phyloP scores from a whole-genome alignment of 169 alveolate genomes.

The Babesia gibsoni region DNA sequence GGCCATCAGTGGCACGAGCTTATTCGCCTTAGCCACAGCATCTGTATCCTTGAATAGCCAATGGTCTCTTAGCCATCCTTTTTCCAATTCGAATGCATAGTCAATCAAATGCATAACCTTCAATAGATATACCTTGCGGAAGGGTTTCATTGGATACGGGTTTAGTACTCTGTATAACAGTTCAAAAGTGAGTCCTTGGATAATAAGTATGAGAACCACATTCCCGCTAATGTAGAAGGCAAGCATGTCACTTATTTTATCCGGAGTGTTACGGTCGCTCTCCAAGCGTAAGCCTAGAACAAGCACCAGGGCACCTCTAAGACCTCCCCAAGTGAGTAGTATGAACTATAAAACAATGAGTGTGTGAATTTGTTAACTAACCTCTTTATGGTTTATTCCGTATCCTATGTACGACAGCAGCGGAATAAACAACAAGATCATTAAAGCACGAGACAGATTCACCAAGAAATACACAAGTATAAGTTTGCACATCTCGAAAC shows the following conservation, averaged over 20 bases:
- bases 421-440: slow-evolving; percentile 79
- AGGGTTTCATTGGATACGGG: slow-evolving; percentile 85
- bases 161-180: slow-evolving; percentile 75
- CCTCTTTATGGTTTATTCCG: slow-evolving; percentile 80
- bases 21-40: slow-evolving; percentile 67
- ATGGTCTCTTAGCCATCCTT: slow-evolving; percentile 67
- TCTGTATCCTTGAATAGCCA: slow-evolving; percentile 84
- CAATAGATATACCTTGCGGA: slow-evolving; percentile 79
- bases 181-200: slow-evolving; percentile 89
- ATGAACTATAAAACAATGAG: slow-evolving; percentile 25
- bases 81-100: slow-evolving; percentile 68
- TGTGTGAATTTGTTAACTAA: not conserved
- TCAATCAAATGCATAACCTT: slow-evolving; percentile 84
- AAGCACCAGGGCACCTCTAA: slow-evolving; percentile 90
- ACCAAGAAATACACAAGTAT: slow-evolving; percentile 66
- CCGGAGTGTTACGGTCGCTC: slow-evolving; percentile 76
- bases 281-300: slow-evolving; percentile 87
- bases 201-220: slow-evolving; percentile 78
- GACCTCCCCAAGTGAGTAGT: slow-evolving; percentile 88
- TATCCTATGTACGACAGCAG: slow-evolving; percentile 76
- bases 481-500: slow-evolving; percentile 38
- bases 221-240: slow-evolving; percentile 88
- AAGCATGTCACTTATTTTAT: slow-evolving; percentile 72
- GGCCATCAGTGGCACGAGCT: slow-evolving; percentile 74
- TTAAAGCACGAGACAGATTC: slow-evolving; percentile 74